These are phyloP conservation scores for Geosmithia putterillii DNA, from an alignment of 2,329 filamentous ascomycete genomes.

Conservation along the genomic window DNA sequence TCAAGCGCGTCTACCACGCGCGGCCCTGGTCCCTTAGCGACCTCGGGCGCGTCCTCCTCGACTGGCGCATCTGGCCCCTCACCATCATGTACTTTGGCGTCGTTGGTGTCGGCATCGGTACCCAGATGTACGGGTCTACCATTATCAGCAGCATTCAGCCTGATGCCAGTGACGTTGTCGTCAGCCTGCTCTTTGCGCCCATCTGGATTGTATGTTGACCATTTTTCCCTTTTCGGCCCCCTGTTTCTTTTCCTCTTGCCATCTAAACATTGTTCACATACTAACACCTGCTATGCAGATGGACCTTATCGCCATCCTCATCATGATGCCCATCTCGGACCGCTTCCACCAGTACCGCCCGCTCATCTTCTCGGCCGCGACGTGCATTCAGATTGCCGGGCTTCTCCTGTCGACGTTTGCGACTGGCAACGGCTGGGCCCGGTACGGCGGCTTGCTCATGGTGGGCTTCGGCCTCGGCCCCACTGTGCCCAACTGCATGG, in stretches of 20 bases:
- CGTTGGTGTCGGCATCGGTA: slow-evolving; percentile 83
- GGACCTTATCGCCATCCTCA: slow-evolving; percentile 77
- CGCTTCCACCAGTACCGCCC: slow-evolving; percentile 72
- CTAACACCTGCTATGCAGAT: slow-evolving; percentile 38
- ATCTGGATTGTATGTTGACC: slow-evolving; percentile 60
- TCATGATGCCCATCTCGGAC: slow-evolving; percentile 77
- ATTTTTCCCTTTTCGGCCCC: slow-evolving; percentile 15
- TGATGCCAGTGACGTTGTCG: slow-evolving; percentile 55
- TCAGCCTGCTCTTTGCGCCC: slow-evolving; percentile 76
- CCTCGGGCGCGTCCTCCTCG: slow-evolving; percentile 56
- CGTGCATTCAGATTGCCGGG: slow-evolving; percentile 68
- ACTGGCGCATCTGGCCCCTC: slow-evolving; percentile 83
- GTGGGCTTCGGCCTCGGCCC: slow-evolving; percentile 85
- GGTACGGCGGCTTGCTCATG: slow-evolving; percentile 80
- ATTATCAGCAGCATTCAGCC: slow-evolving; percentile 75
- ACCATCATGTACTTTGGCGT: slow-evolving; percentile 91
- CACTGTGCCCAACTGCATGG: slow-evolving; percentile 88
- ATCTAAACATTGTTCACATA: background rate
- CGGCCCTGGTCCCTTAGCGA: slow-evolving; percentile 63
- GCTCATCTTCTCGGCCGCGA: slow-evolving; percentile 67
- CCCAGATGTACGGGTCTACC: slow-evolving; percentile 76
- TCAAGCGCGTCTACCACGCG: slow-evolving; percentile 68
- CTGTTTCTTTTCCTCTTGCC: no score
- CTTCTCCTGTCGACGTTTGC: slow-evolving; percentile 71
- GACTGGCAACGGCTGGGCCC: slow-evolving; percentile 59